A percentile compares a stretch with the other conserved stretches of the same genome.
Conservation (phyloP, 202 grass and related monocot genomes). For the Saccharum hybrid region DNA sequence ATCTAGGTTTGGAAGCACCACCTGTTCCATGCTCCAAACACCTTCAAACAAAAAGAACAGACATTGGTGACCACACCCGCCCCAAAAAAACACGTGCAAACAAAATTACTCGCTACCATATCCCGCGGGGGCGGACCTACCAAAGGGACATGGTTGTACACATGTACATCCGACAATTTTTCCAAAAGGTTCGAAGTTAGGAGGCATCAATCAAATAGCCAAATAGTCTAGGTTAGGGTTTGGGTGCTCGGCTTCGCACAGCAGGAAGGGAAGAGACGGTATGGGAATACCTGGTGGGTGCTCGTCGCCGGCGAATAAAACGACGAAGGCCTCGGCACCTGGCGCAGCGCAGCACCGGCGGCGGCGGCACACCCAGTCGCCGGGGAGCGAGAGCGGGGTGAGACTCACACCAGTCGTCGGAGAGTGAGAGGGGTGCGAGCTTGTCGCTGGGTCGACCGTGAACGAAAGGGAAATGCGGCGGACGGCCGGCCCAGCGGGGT, state of each 20-base stretch:
- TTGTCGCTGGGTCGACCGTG: background rate
- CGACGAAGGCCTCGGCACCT: background rate
- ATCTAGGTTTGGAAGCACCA: background rate
- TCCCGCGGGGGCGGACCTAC: background rate
- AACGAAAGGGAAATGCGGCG: background rate
- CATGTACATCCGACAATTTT: background rate
- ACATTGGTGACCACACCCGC: background rate
- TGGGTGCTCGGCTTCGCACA: background rate
- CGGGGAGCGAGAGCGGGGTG: background rate
- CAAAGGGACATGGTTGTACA: background rate
- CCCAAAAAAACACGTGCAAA: background rate
- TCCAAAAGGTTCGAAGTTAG: background rate
- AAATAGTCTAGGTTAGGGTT: background rate
- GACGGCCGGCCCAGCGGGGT: background rate
- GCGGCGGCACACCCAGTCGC: background rate
- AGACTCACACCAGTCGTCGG: background rate
- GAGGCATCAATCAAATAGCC: background rate
- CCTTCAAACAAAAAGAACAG: background rate
- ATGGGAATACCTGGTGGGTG: background rate
- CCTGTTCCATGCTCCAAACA: conserved; percentile 11
- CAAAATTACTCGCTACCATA: background rate
- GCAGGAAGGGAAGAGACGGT: background rate
- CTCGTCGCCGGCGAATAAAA: background rate
- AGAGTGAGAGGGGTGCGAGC: background rate
- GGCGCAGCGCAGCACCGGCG: background rate